A percentile compares a stretch with the other conserved stretches of the same genome.
phyloP scores from a whole-genome alignment of 2,329 filamentous ascomycete genomes.

The Cytospora mali region DNA sequence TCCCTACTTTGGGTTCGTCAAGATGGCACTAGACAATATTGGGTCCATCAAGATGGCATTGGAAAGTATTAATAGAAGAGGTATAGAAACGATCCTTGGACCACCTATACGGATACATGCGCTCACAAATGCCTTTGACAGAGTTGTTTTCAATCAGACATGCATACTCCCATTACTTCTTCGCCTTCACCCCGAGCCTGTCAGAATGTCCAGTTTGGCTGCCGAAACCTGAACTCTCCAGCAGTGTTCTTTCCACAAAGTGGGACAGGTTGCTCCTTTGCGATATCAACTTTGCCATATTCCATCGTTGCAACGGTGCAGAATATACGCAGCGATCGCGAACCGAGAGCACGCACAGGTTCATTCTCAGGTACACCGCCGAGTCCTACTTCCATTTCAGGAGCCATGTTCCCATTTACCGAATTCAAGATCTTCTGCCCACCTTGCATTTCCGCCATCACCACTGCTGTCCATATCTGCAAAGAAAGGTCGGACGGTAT shows the following conservation, averaged over 20 bases:
- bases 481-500: neutral
- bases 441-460: constrained; percentile 14
- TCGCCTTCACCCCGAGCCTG: constrained; percentile 17
- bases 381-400: neutral
- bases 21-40: neutral
- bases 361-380: neutral
- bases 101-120: neutral
- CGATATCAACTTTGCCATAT: neutral
- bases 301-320: neutral
- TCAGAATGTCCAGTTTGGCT: constrained; percentile 15
- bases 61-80: too few species aligned
- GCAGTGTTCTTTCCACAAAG: neutral
- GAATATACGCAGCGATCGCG: neutral
- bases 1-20: neutral
- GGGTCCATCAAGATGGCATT: neutral
- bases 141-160: constrained; percentile 1
- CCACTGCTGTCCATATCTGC: constrained; percentile 15
- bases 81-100: too few species aligned
- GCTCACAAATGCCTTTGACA: neutral
- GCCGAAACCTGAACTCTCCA: constrained; percentile 1
- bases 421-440: constrained; percentile 15
- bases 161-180: constrained; percentile 7
- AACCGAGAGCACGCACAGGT: neutral
- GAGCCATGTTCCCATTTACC: neutral
- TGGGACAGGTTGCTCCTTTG: too few species aligned